Percentiles rank a stretch among this genome's conserved stretches.
These are phyloP conservation scores for Puccinia hordei DNA, from an alignment of 1,284 basidiomycete genomes.

Conservation along the genomic window DNA sequence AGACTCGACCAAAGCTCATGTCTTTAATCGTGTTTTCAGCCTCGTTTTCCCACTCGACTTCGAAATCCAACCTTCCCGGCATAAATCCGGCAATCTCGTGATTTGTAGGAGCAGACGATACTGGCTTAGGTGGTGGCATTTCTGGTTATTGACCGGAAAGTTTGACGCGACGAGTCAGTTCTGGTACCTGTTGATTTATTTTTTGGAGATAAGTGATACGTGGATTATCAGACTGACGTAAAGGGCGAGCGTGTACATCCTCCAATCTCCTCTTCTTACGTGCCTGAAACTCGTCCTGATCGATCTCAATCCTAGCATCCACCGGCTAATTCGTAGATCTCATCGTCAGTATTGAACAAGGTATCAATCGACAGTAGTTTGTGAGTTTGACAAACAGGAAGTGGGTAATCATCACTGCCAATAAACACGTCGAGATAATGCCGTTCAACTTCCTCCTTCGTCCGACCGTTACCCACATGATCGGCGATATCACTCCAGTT, in stretches of 20 bases:
- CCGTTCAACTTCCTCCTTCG: slow-evolving; percentile 88
- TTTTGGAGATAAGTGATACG: not conserved
- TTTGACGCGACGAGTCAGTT: slow-evolving; percentile 8
- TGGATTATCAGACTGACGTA: slow-evolving; percentile 57
- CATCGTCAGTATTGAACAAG: too few species aligned
- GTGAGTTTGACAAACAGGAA: slow-evolving; percentile 65
- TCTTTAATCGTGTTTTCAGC: slow-evolving; percentile 95
- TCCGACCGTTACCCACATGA: slow-evolving; percentile 83
- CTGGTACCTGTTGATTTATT: not conserved
- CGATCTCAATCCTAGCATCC: slow-evolving; percentile 71
- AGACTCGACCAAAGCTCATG: slow-evolving; percentile 87
- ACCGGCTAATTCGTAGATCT: too few species aligned
- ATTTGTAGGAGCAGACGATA: slow-evolving; percentile 88
- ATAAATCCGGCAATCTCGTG: slow-evolving; percentile 93
- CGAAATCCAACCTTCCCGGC: slow-evolving; percentile 94
- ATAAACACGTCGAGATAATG: slow-evolving; percentile 87
- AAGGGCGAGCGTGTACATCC: slow-evolving; percentile 62
- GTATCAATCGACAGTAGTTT: not conserved
- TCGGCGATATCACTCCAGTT: slow-evolving; percentile 98
- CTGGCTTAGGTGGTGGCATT: slow-evolving; percentile 66
- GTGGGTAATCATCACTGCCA: slow-evolving; percentile 73
- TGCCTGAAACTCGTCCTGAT: slow-evolving; percentile 79
- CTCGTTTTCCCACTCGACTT: slow-evolving; percentile 93
- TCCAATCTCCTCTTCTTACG: slow-evolving; percentile 83
- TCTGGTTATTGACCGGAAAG: slow-evolving; percentile 53